A percentile compares a stretch with the other conserved stretches of the same genome.
Evolutionary conservation across 768 basidiomycete species (phyloP).

Genomic region (Russula dissimulans): DNA sequence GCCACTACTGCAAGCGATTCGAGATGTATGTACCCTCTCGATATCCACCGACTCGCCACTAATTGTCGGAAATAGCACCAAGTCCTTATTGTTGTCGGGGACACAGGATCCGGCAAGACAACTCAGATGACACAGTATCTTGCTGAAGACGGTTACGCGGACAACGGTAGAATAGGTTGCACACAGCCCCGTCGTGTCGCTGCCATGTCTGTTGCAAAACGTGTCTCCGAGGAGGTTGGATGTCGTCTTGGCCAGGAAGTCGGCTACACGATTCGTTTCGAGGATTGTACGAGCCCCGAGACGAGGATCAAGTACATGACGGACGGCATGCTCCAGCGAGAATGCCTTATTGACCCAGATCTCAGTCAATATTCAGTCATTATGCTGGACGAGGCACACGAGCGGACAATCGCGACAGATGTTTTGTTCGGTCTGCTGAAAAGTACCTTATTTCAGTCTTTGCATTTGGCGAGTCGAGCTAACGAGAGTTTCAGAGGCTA

Average conservation of each 20-base stretch:
- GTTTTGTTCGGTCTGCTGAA: conserved; percentile 94
- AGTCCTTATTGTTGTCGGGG: conserved; percentile 96
- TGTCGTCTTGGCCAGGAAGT: conserved; percentile 96
- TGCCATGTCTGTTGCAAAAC: conserved; percentile 98
- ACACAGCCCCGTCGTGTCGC: conserved; percentile 99
- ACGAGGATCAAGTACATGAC: conserved; percentile 99
- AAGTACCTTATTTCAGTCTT: conserved; percentile 38
- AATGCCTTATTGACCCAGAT: conserved; percentile 92
- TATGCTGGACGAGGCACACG: conserved; percentile 99
- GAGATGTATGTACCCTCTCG: conserved; percentile 55
- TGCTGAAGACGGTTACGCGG: conserved; percentile 89
- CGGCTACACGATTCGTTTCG: conserved; percentile 97
- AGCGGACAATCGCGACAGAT: conserved; percentile 97
- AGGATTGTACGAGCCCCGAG: conserved; percentile 97
- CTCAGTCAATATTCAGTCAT: conserved; percentile 88
- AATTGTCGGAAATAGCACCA: conserved; percentile 56
- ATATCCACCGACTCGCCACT: conserved; percentile 6
- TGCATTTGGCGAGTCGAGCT: conserved; percentile 2
- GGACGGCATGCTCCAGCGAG: conserved; percentile 97
- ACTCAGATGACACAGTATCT: conserved; percentile 99
- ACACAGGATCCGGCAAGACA: conserved; percentile 98
- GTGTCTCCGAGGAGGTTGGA: conserved; percentile 96
- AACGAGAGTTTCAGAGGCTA: conserved; percentile 57
- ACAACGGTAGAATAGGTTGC: conserved; percentile 86
- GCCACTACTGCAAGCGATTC: conserved; percentile 80